Percentiles rank a stretch among this genome's conserved stretches.
Conservation (phyloP, 768 basidiomycete species). For the Russula olivacea region DNA sequence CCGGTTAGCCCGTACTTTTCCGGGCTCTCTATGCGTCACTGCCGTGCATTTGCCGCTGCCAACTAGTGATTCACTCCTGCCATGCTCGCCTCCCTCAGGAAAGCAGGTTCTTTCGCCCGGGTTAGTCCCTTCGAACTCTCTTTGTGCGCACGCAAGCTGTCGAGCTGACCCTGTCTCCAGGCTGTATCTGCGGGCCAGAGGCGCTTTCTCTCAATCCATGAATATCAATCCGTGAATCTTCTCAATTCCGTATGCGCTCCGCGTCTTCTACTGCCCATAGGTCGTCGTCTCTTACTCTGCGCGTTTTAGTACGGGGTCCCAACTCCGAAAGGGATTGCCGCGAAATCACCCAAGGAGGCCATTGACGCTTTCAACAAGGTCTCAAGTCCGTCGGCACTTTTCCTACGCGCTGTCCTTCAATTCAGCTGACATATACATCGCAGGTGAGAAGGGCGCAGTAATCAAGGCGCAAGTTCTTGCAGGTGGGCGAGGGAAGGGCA, state of each 20-base stretch:
- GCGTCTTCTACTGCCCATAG: background rate
- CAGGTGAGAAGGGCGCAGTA: conserved; percentile 75
- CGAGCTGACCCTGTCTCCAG: conserved; percentile 34
- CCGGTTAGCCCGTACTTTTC: conserved; percentile 2
- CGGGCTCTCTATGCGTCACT: background rate
- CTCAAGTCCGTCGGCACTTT: conserved; percentile 41
- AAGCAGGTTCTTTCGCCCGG: conserved; percentile 57
- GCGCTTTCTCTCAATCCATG: conserved; percentile 93
- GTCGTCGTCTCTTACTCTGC: background rate
- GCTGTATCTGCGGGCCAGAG: conserved; percentile 73
- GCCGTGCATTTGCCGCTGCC: background rate
- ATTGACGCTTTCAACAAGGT: conserved; percentile 84
- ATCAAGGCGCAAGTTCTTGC: conserved; percentile 99
- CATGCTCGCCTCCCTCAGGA: conserved; percentile 68
- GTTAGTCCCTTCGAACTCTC: conserved; percentile 37
- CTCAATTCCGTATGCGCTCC: conserved; percentile 73
- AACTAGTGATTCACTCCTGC: conserved; percentile 12
- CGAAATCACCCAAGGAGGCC: conserved; percentile 86
- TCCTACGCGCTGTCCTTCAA: background rate
- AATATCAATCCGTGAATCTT: conserved; percentile 93
- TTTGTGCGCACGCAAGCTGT: conserved; percentile 5
- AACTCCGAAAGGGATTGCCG: conserved; percentile 86
- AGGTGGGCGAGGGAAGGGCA: conserved; percentile 96
- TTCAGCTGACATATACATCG: background rate
- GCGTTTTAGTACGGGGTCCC: conserved; percentile 85